phyloP scores from a whole-genome alignment of 2,329 filamentous ascomycete species.

The Lachnellula occidentalis region DNA sequence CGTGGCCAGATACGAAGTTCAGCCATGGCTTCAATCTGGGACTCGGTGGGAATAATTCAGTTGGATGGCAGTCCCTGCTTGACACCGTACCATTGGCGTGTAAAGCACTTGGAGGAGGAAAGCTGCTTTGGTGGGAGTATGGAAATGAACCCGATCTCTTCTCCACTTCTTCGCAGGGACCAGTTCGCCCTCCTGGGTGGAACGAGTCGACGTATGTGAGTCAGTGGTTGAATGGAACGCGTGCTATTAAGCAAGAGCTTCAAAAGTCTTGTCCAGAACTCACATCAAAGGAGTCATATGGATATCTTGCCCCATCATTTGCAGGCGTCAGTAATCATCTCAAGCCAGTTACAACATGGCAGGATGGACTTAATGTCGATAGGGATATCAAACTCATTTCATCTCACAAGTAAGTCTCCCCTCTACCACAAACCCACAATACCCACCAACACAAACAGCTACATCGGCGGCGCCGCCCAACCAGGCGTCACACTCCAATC shows the following conservation, averaged over 20 bases:
- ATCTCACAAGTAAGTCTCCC: slow-evolving; percentile 49
- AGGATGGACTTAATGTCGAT: slow-evolving; percentile 46
- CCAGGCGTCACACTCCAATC: slow-evolving; percentile 56
- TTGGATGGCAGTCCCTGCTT: slow-evolving; percentile 46
- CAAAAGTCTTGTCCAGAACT: slow-evolving; percentile 46
- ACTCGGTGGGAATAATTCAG: slow-evolving; percentile 44
- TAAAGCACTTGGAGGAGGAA: slow-evolving; percentile 45
- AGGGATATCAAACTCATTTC: slow-evolving; percentile 48
- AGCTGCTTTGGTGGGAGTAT: slow-evolving; percentile 54
- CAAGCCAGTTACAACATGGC: slow-evolving; percentile 45
- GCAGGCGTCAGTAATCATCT: slow-evolving; percentile 47
- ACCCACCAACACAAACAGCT: slow-evolving; percentile 37
- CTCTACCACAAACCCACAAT: neutral
- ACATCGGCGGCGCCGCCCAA: slow-evolving; percentile 54
- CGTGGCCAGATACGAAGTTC: slow-evolving; percentile 50
- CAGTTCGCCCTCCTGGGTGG: slow-evolving; percentile 47
- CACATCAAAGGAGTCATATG: slow-evolving; percentile 35
- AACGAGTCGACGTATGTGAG: slow-evolving; percentile 49
- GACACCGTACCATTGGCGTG: slow-evolving; percentile 53
- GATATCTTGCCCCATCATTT: slow-evolving; percentile 54
- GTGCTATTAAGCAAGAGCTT: slow-evolving; percentile 42
- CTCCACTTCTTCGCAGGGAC: slow-evolving; percentile 45
- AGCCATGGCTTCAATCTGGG: slow-evolving; percentile 57
- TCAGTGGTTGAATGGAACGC: slow-evolving; percentile 53
- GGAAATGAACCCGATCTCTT: slow-evolving; percentile 61